Conservation (phyloP, 169 alveolate genomes). For the Plasmodium adleri region DNA sequence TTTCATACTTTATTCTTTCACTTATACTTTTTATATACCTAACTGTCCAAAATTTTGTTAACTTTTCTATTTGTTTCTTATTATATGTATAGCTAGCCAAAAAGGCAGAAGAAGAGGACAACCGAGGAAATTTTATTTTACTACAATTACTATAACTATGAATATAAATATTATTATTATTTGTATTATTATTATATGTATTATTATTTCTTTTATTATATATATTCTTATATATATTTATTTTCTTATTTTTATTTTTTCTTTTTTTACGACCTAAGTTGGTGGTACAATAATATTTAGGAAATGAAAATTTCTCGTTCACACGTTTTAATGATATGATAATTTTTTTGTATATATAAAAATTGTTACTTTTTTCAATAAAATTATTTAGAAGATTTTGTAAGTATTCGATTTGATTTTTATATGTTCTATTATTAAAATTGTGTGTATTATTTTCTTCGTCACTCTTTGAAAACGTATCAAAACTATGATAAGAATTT, state of each 20-base stretch:
- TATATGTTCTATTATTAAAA: slow-evolving; percentile 7
- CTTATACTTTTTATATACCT: slow-evolving; percentile 7
- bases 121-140: no score
- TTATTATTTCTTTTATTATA: no score
- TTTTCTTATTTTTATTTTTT: no score
- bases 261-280: no score
- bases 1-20: slow-evolving; percentile 13
- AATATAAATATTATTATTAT: no score
- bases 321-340: slow-evolving; percentile 24
- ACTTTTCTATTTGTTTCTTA: background rate
- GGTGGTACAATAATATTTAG: background rate
- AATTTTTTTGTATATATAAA: slow-evolving; percentile 37
- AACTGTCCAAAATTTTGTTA: slow-evolving; percentile 11
- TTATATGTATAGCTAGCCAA: background rate
- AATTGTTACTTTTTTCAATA: slow-evolving; percentile 1
- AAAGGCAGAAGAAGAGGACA: no score
- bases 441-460: slow-evolving; percentile 4
- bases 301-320: slow-evolving; percentile 32
- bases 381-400: background rate
- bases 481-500: slow-evolving; percentile 34
- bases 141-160: no score
- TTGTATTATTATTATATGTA: no score
- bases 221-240: no score
- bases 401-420: background rate
- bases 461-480: slow-evolving; percentile 31